Evolutionary conservation across 1,284 basidiomycete species (phyloP).

Genomic region (Xerocomus minutiporus): DNA sequence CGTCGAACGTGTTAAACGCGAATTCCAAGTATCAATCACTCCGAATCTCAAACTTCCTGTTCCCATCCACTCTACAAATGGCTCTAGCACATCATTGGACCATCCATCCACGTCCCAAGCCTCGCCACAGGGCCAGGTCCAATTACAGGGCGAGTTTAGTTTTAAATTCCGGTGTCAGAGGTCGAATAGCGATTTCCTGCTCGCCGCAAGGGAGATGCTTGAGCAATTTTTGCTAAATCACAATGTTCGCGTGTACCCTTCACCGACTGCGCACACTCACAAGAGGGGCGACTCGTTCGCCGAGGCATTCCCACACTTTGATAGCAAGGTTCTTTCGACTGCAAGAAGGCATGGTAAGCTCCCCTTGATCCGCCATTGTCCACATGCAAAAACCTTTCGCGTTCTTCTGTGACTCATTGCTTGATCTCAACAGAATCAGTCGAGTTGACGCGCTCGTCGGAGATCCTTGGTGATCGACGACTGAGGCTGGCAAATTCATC

Average conservation of each 20-base stretch:
- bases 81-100: slow-evolving; percentile 28
- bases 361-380: slow-evolving; percentile 7
- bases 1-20: slow-evolving; percentile 86
- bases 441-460: slow-evolving; percentile 65
- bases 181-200: slow-evolving; percentile 89
- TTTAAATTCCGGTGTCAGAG: slow-evolving; percentile 96
- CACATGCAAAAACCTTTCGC: background rate
- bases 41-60: slow-evolving; percentile 62
- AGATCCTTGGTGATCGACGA: slow-evolving; percentile 69
- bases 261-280: slow-evolving; percentile 67
- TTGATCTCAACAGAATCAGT: slow-evolving; percentile 54
- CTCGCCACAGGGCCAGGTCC: slow-evolving; percentile 34
- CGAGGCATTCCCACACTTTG: slow-evolving; percentile 94
- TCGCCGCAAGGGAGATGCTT: slow-evolving; percentile 85
- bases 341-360: slow-evolving; percentile 63
- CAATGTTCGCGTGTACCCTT: slow-evolving; percentile 74
- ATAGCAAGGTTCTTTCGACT: slow-evolving; percentile 87
- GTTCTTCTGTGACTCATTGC: slow-evolving; percentile 13
- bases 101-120: slow-evolving; percentile 27
- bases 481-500: slow-evolving; percentile 83
- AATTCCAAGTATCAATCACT: slow-evolving; percentile 85
- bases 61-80: slow-evolving; percentile 30
- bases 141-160: slow-evolving; percentile 70
- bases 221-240: slow-evolving; percentile 88
- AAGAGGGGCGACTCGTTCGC: slow-evolving; percentile 90